Evolutionary conservation across 2,329 filamentous ascomycete species (phyloP), one percentile per base, ranked within the genome.

Genomic region (Fusarium metavorans): DNA sequence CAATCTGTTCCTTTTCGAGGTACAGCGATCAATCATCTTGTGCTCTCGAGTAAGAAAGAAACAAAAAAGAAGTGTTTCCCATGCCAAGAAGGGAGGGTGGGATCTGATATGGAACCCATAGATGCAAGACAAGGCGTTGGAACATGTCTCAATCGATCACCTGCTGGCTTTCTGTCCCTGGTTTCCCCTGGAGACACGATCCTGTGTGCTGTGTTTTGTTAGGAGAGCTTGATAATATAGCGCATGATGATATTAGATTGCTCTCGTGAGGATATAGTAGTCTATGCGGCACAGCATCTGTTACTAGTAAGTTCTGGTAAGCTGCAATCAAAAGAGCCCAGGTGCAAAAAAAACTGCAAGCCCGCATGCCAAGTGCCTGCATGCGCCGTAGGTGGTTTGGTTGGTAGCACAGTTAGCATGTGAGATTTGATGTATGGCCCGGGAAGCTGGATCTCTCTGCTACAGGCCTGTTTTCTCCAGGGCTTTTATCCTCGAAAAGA

Each of bases 171-270:
- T 50, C 16, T 52, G 54, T 58, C 65, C 39, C 62, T 70, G 59
- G 50, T 73, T 39, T 63, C 62, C 66, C 60, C 45, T 68, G 43
- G 71, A 67, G 59, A 76, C 73, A 39, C 69, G 70, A 73, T 73
- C 59, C 66, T 70, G 54, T 50, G 37, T 27, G 20, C n/a, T 39
- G 25, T 37, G 41, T 60, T 50, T 50, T 27, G 18, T 73, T 67
- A 52, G 11, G 48, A 30, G 18, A 52, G 48, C 48, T 30, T 52
- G 48, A 52, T 52, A 30, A 30, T 52, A 52, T 52, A 52, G 48
- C 18, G 25, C 25, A 52, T 30, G 48, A 27, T 50, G 45, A 30
- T 50, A 50, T 50, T 27, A n/a, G 30, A 52, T 30, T 30, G 25
- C 6, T n/a, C 48, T 30, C 48, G 9, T 13, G 48, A 52, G 25